Percentiles rank a stretch among this genome's conserved stretches.
Evolutionary conservation across 192 early-diverging fungal genomes (phyloP).

Genomic region (Polychytrium aggregatum): DNA sequence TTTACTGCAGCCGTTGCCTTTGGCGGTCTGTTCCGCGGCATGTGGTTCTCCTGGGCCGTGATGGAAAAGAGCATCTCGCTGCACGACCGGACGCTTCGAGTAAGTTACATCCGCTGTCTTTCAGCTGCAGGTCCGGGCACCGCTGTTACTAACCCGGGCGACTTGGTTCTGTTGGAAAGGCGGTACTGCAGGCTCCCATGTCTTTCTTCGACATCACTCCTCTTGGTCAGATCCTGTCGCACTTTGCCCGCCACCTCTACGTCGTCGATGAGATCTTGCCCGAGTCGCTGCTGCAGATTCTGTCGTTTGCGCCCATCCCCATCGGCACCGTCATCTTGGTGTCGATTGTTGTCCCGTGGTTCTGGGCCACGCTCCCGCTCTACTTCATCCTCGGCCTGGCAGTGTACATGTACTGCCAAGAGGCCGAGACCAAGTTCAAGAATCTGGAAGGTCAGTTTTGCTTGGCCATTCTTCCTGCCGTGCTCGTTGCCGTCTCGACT

Average conservation of each 20-base stretch:
- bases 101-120: too few relatives aligned
- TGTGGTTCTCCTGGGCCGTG: constrained; percentile 6
- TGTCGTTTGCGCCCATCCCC: constrained; percentile 25
- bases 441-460: constrained; percentile 34
- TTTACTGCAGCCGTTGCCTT: too few relatives aligned
- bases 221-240: constrained; percentile 52
- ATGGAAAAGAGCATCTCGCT: constrained; percentile 15
- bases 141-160: too few relatives aligned
- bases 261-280: constrained; percentile 20
- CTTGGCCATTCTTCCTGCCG: constrained; percentile 1
- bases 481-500: too few relatives aligned
- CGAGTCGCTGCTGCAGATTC: constrained; percentile 23
- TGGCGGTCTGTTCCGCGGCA: constrained; percentile 10
- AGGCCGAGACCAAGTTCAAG: constrained; percentile 43
- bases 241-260: constrained; percentile 77
- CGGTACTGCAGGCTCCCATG: constrained; percentile 26
- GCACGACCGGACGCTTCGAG: constrained; percentile 19
- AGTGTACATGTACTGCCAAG: constrained; percentile 4
- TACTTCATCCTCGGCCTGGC: constrained; percentile 11
- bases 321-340: constrained; percentile 42
- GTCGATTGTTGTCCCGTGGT: constrained; percentile 42
- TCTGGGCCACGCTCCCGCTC: constrained; percentile 32
- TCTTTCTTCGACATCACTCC: constrained; percentile 33
- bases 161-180: too few relatives aligned
- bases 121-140: too few relatives aligned